Evolutionary conservation across 257 asterid species (phyloP).

Genomic region (Lantana camara): DNA sequence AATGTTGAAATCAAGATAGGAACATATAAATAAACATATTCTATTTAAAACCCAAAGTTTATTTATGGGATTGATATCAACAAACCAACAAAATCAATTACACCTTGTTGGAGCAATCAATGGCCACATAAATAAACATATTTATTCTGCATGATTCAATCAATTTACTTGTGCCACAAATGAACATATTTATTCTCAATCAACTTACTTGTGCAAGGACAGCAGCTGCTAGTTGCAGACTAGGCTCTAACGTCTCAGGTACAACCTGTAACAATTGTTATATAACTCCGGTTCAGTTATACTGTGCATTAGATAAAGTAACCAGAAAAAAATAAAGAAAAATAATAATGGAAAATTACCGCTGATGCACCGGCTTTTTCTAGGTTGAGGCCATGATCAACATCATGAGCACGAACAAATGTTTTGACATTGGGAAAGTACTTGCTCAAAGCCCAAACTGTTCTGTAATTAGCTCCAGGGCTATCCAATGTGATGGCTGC

Average conservation of each 20-base stretch:
- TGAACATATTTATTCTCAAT: not conserved
- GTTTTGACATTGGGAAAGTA: slow-evolving; percentile 94
- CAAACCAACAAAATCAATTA: no score
- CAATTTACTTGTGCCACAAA: no score
- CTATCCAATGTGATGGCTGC: slow-evolving; percentile 96
- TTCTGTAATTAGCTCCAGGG: slow-evolving; percentile 99
- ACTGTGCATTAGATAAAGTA: slow-evolving; percentile 10
- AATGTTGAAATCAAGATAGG: no score
- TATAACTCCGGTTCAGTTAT: not conserved
- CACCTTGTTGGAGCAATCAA: no score
- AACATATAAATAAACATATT: no score
- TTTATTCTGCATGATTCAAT: no score
- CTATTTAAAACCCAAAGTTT: no score
- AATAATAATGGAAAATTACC: slow-evolving; percentile 48
- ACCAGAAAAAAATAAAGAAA: slow-evolving; percentile 5
- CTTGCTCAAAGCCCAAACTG: slow-evolving; percentile 99
- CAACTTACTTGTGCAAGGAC: slow-evolving; percentile 94
- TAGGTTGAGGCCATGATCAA: slow-evolving; percentile 94
- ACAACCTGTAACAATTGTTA: slow-evolving; percentile 67
- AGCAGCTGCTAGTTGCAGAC: slow-evolving; percentile 98
- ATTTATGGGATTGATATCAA: no score
- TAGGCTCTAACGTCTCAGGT: slow-evolving; percentile 99
- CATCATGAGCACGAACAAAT: slow-evolving; percentile 99
- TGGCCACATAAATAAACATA: no score
- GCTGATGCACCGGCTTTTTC: slow-evolving; percentile 99